Base-by-base conservation (phyloP, 805 yeast species). In the Kuraishia hungarica region DNA sequence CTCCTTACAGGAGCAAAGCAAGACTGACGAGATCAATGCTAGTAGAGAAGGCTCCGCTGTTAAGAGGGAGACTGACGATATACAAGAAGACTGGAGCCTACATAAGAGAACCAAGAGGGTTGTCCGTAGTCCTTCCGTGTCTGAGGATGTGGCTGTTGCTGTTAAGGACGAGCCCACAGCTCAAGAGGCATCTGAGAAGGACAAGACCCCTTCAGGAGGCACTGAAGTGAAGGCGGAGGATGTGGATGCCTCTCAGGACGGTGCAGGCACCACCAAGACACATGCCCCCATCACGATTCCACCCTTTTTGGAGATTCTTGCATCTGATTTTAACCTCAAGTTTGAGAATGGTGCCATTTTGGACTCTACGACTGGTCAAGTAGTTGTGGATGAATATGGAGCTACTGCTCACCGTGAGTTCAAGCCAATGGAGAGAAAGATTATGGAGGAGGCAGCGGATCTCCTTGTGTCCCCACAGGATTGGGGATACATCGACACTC, bases 401-500 rank as follows among this genome's bases (percentile, higher is more conserved):
- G 71, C 73, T 3, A 64, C 68, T 10, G 63, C 67, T 50, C 67
- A 59, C 22, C 56, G 56, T 20, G 55, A 58, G 11, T 65, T 74
- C 24, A 56, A 67, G 0, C 71, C 77, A 1, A 55, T 73, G 26
- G 84, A 86, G 62, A 72, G 89, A 51, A 89, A 88, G 64, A 60
- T 82, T 17, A 69, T 86, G 22, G 96, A 87, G 61, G 96, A 89
- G 63, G 71, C 75, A 1, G 80, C 85, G 1, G 81, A 77, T 55
- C 79, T 83, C 5, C 64, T 89, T 22, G 60, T 83, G 10, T 68
- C 76, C 15, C 73, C 79, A 1, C 58, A 68, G 4, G 80, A 81
- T 43, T 91, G 97, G 97, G 79, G 86, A 54, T 88, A 68, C 61
- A 80, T 83, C 59, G 96, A 90, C 60, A 71, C 65, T 1, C 73